Percentiles rank a stretch among this genome's conserved stretches.
Evolutionary conservation across 1,284 basidiomycete species (phyloP).

Genomic region (Inonotus obliquus): DNA sequence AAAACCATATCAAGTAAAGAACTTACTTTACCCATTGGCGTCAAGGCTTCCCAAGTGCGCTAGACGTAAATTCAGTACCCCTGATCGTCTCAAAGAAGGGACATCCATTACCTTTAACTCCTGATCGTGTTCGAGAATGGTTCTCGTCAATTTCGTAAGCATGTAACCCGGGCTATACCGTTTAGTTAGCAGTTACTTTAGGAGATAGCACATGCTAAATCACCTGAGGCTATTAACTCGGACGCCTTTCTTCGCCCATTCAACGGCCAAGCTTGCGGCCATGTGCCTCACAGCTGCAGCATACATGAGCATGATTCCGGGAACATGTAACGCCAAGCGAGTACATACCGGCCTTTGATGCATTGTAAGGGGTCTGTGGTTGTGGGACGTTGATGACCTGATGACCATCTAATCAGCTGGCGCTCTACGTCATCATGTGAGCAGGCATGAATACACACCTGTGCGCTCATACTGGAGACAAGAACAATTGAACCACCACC

Average conservation of each 20-base stretch:
- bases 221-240: slow-evolving; percentile 79
- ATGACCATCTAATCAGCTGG: slow-evolving; percentile 4
- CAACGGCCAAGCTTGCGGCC: slow-evolving; percentile 81
- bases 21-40: slow-evolving; percentile 82
- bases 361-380: slow-evolving; percentile 94
- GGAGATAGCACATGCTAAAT: slow-evolving; percentile 6
- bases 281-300: slow-evolving; percentile 77
- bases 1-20: slow-evolving; percentile 3
- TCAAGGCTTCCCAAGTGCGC: slow-evolving; percentile 87
- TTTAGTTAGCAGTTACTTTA: slow-evolving; percentile 6
- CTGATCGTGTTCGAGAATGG: slow-evolving; percentile 66
- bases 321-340: neutral
- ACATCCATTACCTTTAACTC: slow-evolving; percentile 59
- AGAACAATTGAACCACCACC: slow-evolving; percentile 83
- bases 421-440: slow-evolving; percentile 5
- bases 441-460: slow-evolving; percentile 46
- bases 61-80: slow-evolving; percentile 28
- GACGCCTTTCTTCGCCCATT: slow-evolving; percentile 85
- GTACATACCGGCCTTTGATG: slow-evolving; percentile 77
- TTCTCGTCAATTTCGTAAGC: slow-evolving; percentile 82
- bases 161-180: slow-evolving; percentile 77
- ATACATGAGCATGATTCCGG: neutral
- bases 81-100: neutral
- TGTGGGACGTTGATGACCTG: slow-evolving; percentile 86
- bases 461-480: slow-evolving; percentile 88